Evolutionary conservation across 306 rosid genomes (phyloP), one percentile per base, ranked within the genome.

Genomic region (Castanospermum australe): DNA sequence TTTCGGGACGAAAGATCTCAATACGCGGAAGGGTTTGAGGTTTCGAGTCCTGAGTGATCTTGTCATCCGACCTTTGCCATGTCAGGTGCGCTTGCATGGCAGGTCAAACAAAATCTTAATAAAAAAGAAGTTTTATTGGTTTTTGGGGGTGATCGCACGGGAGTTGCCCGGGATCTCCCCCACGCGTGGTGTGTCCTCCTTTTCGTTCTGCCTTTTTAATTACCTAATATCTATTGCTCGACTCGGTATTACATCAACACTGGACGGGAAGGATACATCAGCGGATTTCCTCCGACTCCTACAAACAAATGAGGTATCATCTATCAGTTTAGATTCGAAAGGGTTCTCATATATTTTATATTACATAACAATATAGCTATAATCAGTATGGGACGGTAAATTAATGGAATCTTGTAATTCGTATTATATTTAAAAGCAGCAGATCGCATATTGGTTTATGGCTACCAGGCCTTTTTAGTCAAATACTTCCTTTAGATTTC

Each of bases 61-160:
- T 91, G 92, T 91, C 89, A 83, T 91, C 92, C 91, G 98, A 86
- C 97, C 95, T 93, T 93, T 93, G 98, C 98, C 98, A 93, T 90
- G 95, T 8, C 92, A 78, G 97, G 98, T 91, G 98, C 92, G 98
- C 97, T 93, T 91, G 98, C 95, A 62, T 93, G 97, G 98, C 98
- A 84, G 97, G 98, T 91, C 98, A 90, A 47, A 45, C 14, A 56
- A 75, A 61, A 60, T 64, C 66, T 69, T 84, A 91, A 91, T 87
- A 90, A 89, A 88, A 86, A 25, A 74, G 47, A 14, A 21, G 10
- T 8, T 79, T 91, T 79, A 35, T 85, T 70, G 88, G 81, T 88
- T 86, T 28, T 79, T 32, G 85, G 90, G 86, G 76, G 85, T 74
- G 92, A 86, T 81, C 91, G 98, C 93, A 93, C 90, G 95, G 93